Conservation (phyloP, 192 early-diverging fungal genomes). For the Podochytrium sp. region DNA sequence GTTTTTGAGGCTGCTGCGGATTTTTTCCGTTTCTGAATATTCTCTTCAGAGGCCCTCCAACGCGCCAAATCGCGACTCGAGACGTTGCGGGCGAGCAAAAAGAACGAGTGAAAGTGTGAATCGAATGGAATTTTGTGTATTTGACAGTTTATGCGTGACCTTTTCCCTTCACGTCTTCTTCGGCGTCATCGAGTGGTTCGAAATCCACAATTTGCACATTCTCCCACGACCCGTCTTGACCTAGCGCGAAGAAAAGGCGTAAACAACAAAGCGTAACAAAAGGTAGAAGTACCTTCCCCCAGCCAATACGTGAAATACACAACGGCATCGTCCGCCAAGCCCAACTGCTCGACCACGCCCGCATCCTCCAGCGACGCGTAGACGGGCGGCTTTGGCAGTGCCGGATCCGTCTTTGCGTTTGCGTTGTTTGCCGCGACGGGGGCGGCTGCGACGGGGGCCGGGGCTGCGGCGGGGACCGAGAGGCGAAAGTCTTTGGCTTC, state of each 20-base stretch:
- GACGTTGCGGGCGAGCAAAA: slow-evolving; percentile 8
- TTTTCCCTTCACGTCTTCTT: no score
- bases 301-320: slow-evolving; percentile 41
- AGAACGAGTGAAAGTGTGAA: slow-evolving; percentile 5
- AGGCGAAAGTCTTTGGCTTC: slow-evolving; percentile 43
- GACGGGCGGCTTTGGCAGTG: not conserved
- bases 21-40: not conserved
- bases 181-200: slow-evolving; percentile 52
- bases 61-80: slow-evolving; percentile 20
- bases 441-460: slow-evolving; percentile 1
- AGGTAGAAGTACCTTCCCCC: no score
- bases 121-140: not conserved
- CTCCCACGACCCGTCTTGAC: slow-evolving; percentile 45
- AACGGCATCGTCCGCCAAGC: slow-evolving; percentile 41
- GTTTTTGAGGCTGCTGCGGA: not conserved
- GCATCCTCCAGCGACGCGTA: slow-evolving; percentile 46
- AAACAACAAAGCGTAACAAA: no score
- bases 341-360: slow-evolving; percentile 49
- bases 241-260: not conserved
- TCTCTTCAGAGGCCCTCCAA: slow-evolving; percentile 21
- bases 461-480: slow-evolving; percentile 6
- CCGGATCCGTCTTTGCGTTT: slow-evolving; percentile 17
- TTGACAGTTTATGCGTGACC: not conserved
- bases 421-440: not conserved
- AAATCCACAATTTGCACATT: slow-evolving; percentile 47